Conservation (phyloP, 352 stramenopile genomes). For the Stephanocyclus meneghinianus region DNA sequence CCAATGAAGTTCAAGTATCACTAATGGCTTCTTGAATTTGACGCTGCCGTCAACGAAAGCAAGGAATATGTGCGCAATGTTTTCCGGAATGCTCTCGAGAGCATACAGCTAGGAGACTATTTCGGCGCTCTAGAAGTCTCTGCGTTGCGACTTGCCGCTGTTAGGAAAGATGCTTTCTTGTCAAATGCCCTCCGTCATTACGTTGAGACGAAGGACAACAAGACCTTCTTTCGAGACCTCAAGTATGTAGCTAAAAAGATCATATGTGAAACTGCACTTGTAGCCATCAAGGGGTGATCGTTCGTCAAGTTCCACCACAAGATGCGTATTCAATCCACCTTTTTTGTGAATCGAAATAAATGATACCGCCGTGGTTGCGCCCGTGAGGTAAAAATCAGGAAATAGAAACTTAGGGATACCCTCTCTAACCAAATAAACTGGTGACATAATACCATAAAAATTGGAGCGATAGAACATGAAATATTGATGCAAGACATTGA, state of each 20-base stretch:
- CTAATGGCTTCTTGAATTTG: neutral
- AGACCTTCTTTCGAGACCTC: neutral
- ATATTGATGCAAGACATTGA: no score
- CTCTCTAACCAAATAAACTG: no score
- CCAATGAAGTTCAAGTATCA: neutral
- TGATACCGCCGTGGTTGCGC: no score
- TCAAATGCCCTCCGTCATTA: conserved; percentile 6
- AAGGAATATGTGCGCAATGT: neutral
- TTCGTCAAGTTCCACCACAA: no score
- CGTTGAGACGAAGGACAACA: conserved; percentile 5
- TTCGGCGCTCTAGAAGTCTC: conserved; percentile 19
- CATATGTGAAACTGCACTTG: conserved; percentile 13
- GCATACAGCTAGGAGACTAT: conserved; percentile 1
- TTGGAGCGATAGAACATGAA: no score
- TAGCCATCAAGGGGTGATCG: neutral
- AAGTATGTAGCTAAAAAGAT: conserved; percentile 3
- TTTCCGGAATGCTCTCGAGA: conserved; percentile 7
- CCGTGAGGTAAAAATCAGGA: no score
- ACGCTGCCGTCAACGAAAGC: neutral
- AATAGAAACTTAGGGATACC: no score
- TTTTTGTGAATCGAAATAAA: no score
- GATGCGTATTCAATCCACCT: no score
- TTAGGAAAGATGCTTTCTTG: conserved; percentile 11
- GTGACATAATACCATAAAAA: no score
- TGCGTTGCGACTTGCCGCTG: conserved; percentile 24